Evolutionary conservation across 2,329 filamentous ascomycete species (phyloP).

Genomic region (Colletotrichum navitas): DNA sequence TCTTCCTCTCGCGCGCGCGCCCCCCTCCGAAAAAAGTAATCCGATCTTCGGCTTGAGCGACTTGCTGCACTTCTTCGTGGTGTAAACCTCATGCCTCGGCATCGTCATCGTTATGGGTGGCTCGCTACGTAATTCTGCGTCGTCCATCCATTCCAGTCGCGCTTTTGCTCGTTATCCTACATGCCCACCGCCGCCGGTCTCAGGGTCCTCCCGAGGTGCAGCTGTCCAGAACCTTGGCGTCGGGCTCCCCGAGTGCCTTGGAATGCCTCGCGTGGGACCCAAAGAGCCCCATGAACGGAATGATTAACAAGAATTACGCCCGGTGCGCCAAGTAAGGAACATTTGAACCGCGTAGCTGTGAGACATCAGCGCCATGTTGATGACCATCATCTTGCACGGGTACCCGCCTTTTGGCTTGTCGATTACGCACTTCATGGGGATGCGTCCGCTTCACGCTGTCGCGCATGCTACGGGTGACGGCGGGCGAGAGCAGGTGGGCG

Average conservation of each 20-base stretch:
- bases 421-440: conserved; percentile 15
- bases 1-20: not conserved
- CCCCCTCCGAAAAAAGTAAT: not conserved
- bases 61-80: not conserved
- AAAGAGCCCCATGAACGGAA: conserved; percentile 40
- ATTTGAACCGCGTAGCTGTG: conserved; percentile 20
- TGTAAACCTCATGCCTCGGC: too few relatives aligned
- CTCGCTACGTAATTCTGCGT: conserved; percentile 10
- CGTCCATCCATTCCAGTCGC: not conserved
- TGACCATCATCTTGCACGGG: conserved; percentile 4
- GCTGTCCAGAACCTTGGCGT: conserved; percentile 14
- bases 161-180: not conserved
- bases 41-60: conserved; percentile 30
- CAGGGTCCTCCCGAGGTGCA: conserved; percentile 16
- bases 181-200: not conserved
- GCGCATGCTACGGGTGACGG: conserved; percentile 35
- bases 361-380: conserved; percentile 22
- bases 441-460: conserved; percentile 37
- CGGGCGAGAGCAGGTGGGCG: conserved; percentile 43
- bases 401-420: conserved; percentile 8
- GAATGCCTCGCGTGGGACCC: conserved; percentile 36
- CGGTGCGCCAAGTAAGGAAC: conserved; percentile 24
- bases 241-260: not conserved
- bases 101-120: not conserved
- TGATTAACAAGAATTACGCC: conserved; percentile 39